Base-by-base conservation (phyloP, 805 yeast species). In the Lipomyces sp. region DNA sequence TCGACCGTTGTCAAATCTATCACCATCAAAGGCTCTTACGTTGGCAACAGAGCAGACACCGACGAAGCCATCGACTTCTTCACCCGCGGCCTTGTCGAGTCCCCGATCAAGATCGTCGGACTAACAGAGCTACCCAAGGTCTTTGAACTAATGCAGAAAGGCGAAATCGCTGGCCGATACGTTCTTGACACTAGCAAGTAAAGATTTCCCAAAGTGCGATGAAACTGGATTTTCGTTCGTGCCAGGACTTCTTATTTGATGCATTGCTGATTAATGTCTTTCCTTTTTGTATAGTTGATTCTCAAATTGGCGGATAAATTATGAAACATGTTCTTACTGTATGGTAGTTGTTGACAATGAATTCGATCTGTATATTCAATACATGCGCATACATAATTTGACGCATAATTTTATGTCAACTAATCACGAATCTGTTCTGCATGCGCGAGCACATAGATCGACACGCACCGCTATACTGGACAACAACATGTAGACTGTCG, bases 1-100 rank as follows among this genome's bases (percentile, higher is more conserved):
- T 81, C 83, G 71, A 86, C 89, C 61, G 96, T 90, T 67, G 87
- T 89, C 72, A 88, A 85, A 80, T 85, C 90, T 66, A 82, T 89
- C 77, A 81, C 82, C 75, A 87, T 90, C 76, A 86, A 83, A 78
- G 96, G 95, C 73, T 90, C 96, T 62, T 89, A 89, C 77, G 96
- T 90, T 70, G 97, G 96, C 74, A 90, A 90, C 86, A 88, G 96
- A 81, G 89, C 89, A 71, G 97, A 91, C 80, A 85, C 94, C 71
- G 84, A 88, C 70, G 93, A 90, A 82, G 92, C 94, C 64, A 79
- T 89, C 71, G 90, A 87, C 74, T 88, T 89, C 84, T 88, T 87
- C 79, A 70, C 82, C 73, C 83, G 90, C 78, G 94, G 93, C 69
- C 80, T 86, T 76, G 88, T 89, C 77, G 82, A 84, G 78, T 85